Conservation (phyloP, 805 yeast species). For the Candida odintsovae region DNA sequence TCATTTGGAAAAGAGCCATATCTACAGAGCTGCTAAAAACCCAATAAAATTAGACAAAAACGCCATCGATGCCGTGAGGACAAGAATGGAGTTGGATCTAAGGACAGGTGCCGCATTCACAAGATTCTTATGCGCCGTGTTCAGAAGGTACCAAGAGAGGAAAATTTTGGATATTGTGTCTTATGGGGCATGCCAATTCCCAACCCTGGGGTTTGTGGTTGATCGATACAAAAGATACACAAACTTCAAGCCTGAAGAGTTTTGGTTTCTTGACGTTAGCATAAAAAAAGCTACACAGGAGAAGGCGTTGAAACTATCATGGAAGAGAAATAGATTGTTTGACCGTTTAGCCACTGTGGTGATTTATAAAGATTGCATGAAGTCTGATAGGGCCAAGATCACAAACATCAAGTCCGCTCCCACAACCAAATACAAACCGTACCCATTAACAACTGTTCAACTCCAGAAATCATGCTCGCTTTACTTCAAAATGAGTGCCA, state of each 20-base stretch:
- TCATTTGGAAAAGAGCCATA: conserved; percentile 74
- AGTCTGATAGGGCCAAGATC: conserved; percentile 44
- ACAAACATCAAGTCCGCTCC: conserved; percentile 49
- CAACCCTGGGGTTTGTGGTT: conserved; percentile 93
- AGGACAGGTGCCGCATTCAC: conserved; percentile 89
- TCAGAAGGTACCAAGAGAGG: conserved; percentile 26
- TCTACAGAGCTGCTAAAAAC: conserved; percentile 64
- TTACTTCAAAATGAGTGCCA: conserved; percentile 72
- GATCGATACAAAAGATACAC: conserved; percentile 78
- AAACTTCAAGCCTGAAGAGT: conserved; percentile 67
- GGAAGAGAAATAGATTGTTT: conserved; percentile 70
- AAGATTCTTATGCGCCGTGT: conserved; percentile 59
- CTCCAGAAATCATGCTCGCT: conserved; percentile 82
- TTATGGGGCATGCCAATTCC: conserved; percentile 94
- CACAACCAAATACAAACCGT: conserved; percentile 72
- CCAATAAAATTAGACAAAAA: conserved; percentile 60
- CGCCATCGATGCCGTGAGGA: conserved; percentile 77
- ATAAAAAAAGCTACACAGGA: conserved; percentile 36
- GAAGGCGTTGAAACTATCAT: conserved; percentile 41
- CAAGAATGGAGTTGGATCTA: conserved; percentile 82
- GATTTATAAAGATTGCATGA: conserved; percentile 64
- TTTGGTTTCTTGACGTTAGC: conserved; percentile 66
- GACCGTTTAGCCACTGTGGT: conserved; percentile 62
- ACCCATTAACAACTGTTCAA: conserved; percentile 92
- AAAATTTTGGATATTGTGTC: conserved; percentile 36